phyloP scores from a whole-genome alignment of 805 yeast species.

The Candida maris region DNA sequence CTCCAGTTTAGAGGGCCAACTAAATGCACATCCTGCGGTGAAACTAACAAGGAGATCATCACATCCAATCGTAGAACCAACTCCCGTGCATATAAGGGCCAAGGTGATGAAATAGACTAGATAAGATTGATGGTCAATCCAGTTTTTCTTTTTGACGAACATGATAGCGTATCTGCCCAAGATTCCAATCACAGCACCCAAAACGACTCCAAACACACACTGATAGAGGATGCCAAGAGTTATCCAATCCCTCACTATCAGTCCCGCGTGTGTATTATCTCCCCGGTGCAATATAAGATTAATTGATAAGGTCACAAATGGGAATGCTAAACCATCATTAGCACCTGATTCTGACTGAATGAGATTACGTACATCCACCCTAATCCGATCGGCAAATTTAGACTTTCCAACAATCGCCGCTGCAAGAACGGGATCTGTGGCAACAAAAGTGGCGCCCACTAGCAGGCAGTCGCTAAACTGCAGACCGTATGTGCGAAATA shows the following conservation, averaged over 20 bases:
- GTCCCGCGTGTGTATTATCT: slow-evolving; percentile 53
- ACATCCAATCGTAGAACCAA: slow-evolving; percentile 82
- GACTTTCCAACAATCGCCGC: slow-evolving; percentile 96
- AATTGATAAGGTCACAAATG: slow-evolving; percentile 72
- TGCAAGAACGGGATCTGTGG: slow-evolving; percentile 93
- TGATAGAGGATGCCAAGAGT: slow-evolving; percentile 73
- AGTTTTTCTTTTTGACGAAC: slow-evolving; percentile 62
- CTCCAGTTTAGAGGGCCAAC: slow-evolving; percentile 72
- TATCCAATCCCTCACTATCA: slow-evolving; percentile 78
- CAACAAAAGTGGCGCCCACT: slow-evolving; percentile 85
- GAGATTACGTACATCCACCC: slow-evolving; percentile 85
- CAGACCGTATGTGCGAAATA: slow-evolving; percentile 59
- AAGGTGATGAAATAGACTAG: slow-evolving; percentile 79
- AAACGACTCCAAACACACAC: slow-evolving; percentile 71
- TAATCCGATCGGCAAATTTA: slow-evolving; percentile 84
- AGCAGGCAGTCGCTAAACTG: slow-evolving; percentile 67
- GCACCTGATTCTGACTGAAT: slow-evolving; percentile 86
- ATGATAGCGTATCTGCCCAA: slow-evolving; percentile 65
- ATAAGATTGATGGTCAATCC: slow-evolving; percentile 87
- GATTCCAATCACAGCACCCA: slow-evolving; percentile 74
- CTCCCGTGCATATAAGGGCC: slow-evolving; percentile 82
- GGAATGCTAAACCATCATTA: slow-evolving; percentile 96
- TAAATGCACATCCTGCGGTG: slow-evolving; percentile 89
- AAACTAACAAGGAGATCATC: slow-evolving; percentile 87
- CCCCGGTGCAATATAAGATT: slow-evolving; percentile 54